Evolutionary conservation across 192 early-diverging fungal species (phyloP).

Genomic region (Anaeromyces robustus): DNA sequence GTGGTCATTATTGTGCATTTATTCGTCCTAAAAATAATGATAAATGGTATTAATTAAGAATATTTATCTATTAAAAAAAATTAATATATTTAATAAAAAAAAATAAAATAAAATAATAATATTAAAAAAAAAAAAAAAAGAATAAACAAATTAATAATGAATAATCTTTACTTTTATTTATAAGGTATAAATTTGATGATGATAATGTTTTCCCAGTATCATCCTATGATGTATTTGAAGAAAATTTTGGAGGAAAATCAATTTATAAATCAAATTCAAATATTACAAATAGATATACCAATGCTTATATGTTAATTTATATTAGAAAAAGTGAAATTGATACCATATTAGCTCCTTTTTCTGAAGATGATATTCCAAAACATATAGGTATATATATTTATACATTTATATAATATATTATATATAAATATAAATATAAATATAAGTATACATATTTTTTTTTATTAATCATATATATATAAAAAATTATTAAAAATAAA

Average conservation of each 20-base stretch:
- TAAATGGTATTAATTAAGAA: slow-evolving; percentile 35
- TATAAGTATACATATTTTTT: too few relatives aligned
- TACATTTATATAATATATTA: too few relatives aligned
- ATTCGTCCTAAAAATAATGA: slow-evolving; percentile 61
- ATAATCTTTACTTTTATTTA: too few relatives aligned
- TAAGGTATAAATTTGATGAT: slow-evolving; percentile 82
- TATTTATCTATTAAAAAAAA: not conserved
- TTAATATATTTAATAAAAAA: slow-evolving; percentile 1
- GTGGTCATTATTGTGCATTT: slow-evolving; percentile 89
- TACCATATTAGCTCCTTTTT: slow-evolving; percentile 46
- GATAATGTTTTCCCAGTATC: slow-evolving; percentile 74
- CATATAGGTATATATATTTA: slow-evolving; percentile 41
- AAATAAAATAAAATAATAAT: not conserved
- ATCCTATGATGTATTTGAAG: slow-evolving; percentile 74
- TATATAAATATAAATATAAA: too few relatives aligned
- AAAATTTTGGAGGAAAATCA: slow-evolving; percentile 81
- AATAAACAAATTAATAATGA: too few relatives aligned
- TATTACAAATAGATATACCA: slow-evolving; percentile 50
- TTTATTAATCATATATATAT: too few relatives aligned
- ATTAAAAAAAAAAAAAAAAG: too few relatives aligned
- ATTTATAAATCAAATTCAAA: slow-evolving; percentile 23
- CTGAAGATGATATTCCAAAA: slow-evolving; percentile 56
- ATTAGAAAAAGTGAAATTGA: slow-evolving; percentile 64
- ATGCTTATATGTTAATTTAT: slow-evolving; percentile 99
- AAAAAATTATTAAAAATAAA: too few relatives aligned